Conservation (phyloP, 2,329 filamentous ascomycete genomes). For the Alternaria arbusti region DNA sequence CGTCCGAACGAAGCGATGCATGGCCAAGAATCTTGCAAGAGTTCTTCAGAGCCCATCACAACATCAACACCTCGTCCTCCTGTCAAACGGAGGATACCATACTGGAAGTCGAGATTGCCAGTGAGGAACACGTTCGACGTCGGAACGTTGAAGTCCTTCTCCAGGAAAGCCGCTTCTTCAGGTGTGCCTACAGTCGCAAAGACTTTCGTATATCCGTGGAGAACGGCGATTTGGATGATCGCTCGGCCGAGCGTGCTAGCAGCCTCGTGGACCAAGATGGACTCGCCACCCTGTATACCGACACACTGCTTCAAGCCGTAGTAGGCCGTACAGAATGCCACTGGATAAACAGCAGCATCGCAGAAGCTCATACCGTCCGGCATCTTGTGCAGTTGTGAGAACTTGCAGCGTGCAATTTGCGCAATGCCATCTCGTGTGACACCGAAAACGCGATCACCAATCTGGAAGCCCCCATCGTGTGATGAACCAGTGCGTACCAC, state of each 20-base stretch:
- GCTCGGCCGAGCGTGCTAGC: slow-evolving; percentile 4
- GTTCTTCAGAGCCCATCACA: slow-evolving; percentile 40
- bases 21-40: slow-evolving; percentile 25
- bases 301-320: background rate
- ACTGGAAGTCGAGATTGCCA: background rate
- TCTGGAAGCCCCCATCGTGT: background rate
- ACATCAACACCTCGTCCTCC: slow-evolving; percentile 41
- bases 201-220: background rate
- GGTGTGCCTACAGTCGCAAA: slow-evolving; percentile 19
- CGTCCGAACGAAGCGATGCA: slow-evolving; percentile 40
- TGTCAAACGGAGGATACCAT: slow-evolving; percentile 18
- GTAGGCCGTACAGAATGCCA: slow-evolving; percentile 7
- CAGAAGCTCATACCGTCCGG: slow-evolving; percentile 10
- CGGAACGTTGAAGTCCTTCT: slow-evolving; percentile 13
- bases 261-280: slow-evolving; percentile 3
- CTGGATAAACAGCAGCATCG: slow-evolving; percentile 20
- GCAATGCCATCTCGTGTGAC: slow-evolving; percentile 12
- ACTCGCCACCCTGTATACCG: background rate
- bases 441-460: slow-evolving; percentile 17
- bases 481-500: slow-evolving; percentile 7
- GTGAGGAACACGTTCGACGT: slow-evolving; percentile 31
- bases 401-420: slow-evolving; percentile 5
- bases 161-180: slow-evolving; percentile 14
- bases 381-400: slow-evolving; percentile 16
- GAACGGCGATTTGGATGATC: background rate